Percentiles rank a stretch among this genome's conserved stretches.
These are phyloP conservation scores for Saturnispora quitensis DNA, from an alignment of 805 yeast species.

Conservation along the genomic window DNA sequence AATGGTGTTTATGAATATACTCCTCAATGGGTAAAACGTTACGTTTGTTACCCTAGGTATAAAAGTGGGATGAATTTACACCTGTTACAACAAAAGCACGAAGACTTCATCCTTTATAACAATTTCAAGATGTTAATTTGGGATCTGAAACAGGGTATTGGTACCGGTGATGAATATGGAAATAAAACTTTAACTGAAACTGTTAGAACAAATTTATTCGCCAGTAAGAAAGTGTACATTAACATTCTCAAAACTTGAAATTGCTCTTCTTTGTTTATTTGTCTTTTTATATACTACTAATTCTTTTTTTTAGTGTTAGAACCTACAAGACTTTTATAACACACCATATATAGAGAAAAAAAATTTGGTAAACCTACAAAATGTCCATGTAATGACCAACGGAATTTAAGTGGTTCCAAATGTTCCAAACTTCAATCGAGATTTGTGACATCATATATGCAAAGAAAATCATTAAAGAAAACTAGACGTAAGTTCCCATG, in stretches of 20 bases:
- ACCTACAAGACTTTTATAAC: background rate
- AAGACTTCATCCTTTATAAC: conserved; percentile 21
- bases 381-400: no score
- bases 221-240: conserved; percentile 14
- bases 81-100: conserved; percentile 13
- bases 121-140: conserved; percentile 23
- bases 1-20: conserved; percentile 14
- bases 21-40: conserved; percentile 31
- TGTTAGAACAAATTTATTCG: conserved; percentile 21
- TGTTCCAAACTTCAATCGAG: no score
- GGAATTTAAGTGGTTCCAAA: no score
- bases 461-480: no score
- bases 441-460: no score
- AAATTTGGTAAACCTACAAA: no score
- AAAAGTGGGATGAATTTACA: conserved; percentile 37
- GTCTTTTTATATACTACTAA: background rate
- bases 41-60: conserved; percentile 36
- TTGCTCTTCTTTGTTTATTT: background rate
- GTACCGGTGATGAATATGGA: background rate
- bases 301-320: background rate
- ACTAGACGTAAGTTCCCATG: no score
- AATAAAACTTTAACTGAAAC: conserved; percentile 15
- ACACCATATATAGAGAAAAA: background rate
- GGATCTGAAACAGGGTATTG: conserved; percentile 23
- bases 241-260: conserved; percentile 3